A percentile compares a stretch with the other conserved stretches of the same genome.
Evolutionary conservation across 139 green algal species (phyloP).

Genomic region (Eudorina sp.): DNA sequence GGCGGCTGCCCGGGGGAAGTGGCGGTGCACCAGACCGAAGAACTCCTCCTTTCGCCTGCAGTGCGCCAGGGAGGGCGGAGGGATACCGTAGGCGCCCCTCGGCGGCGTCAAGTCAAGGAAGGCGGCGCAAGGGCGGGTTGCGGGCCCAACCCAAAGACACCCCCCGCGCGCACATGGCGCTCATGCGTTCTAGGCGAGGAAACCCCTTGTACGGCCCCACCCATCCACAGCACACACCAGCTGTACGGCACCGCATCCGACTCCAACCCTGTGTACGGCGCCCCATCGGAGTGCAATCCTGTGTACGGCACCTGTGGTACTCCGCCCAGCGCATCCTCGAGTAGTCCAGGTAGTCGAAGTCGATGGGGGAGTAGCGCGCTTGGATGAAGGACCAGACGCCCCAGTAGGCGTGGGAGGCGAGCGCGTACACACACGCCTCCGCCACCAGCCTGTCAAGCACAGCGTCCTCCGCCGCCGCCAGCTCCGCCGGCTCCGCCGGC

Average conservation of each 20-base stretch:
- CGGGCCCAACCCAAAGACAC: too few relatives aligned
- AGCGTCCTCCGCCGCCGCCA: not conserved
- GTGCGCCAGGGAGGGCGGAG: too few relatives aligned
- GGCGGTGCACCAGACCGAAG: conserved; percentile 43
- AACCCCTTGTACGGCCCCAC: too few relatives aligned
- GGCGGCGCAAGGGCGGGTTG: too few relatives aligned
- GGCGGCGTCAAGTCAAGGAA: too few relatives aligned
- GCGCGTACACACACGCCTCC: conserved; percentile 86
- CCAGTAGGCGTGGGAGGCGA: conserved; percentile 95
- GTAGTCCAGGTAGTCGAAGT: conserved; percentile 94
- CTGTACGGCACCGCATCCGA: too few relatives aligned
- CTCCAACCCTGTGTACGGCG: too few relatives aligned
- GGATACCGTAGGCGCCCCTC: too few relatives aligned
- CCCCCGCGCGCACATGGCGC: too few relatives aligned
- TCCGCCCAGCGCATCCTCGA: conserved; percentile 73
- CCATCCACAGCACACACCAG: too few relatives aligned
- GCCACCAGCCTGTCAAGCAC: conserved; percentile 64
- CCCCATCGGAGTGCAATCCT: too few relatives aligned
- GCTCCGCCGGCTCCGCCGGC: not conserved
- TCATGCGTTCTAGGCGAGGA: too few relatives aligned
- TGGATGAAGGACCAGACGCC: conserved; percentile 92
- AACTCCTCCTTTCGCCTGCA: conserved; percentile 71
- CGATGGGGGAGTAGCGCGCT: conserved; percentile 80
- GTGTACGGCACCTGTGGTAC: conserved; percentile 70
- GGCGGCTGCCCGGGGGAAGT: conserved; percentile 49